phyloP scores from a whole-genome alignment of 1,284 basidiomycete genomes.

The Ganoderma sinense region DNA sequence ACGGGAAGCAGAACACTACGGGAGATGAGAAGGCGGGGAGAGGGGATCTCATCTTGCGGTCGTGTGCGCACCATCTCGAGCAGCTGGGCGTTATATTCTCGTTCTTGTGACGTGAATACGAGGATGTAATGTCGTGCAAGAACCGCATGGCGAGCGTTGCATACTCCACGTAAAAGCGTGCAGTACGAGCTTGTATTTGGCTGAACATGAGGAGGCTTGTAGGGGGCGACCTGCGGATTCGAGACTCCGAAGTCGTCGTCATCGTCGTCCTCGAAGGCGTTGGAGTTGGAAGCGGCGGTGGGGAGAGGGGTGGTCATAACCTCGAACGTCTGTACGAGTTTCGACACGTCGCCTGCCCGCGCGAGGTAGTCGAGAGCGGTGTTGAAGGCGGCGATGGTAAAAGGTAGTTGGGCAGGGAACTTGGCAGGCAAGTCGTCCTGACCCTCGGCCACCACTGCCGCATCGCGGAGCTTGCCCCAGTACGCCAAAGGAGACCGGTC shows the following conservation, averaged over 20 bases:
- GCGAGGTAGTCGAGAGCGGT: slow-evolving; percentile 76
- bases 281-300: slow-evolving; percentile 46
- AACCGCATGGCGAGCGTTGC: slow-evolving; percentile 51
- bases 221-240: slow-evolving; percentile 41
- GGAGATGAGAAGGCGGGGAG: slow-evolving; percentile 62
- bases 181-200: slow-evolving; percentile 79
- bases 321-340: slow-evolving; percentile 77
- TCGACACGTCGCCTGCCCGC: slow-evolving; percentile 61
- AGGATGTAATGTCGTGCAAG: slow-evolving; percentile 75
- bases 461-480: slow-evolving; percentile 32
- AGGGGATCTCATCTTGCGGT: slow-evolving; percentile 43
- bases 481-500: slow-evolving; percentile 64
- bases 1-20: slow-evolving; percentile 62
- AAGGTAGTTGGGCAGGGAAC: slow-evolving; percentile 49
- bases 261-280: slow-evolving; percentile 67
- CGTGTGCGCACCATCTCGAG: slow-evolving; percentile 27
- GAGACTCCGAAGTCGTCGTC: slow-evolving; percentile 63
- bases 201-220: slow-evolving; percentile 52
- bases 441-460: slow-evolving; percentile 19
- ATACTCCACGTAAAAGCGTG: slow-evolving; percentile 64
- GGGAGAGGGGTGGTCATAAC: slow-evolving; percentile 76
- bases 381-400: slow-evolving; percentile 75
- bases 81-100: slow-evolving; percentile 38
- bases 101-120: slow-evolving; percentile 62
- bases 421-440: slow-evolving; percentile 26